Percentiles rank a stretch among this genome's conserved stretches.
Conservation (phyloP, 1,284 basidiomycete genomes). For the Boletus semigastroideus region DNA sequence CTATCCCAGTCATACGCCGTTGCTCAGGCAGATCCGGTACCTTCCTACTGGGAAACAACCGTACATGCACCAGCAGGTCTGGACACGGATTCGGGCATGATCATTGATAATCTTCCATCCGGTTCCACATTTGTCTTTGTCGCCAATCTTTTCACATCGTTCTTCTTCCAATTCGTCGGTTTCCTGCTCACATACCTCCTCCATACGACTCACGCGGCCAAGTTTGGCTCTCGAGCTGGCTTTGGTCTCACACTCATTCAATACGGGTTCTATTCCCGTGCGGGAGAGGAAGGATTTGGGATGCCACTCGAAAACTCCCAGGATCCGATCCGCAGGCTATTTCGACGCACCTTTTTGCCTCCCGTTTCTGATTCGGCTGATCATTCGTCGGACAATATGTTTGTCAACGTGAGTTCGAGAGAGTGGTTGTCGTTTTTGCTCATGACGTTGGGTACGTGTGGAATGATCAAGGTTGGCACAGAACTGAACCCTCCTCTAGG, state of each 20-base stretch:
- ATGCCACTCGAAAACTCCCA: slow-evolving; percentile 4
- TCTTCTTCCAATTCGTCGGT: slow-evolving; percentile 96
- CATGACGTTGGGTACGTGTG: slow-evolving; percentile 74
- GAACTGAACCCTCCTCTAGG: slow-evolving; percentile 41
- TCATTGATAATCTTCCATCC: slow-evolving; percentile 75
- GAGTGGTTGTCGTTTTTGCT: slow-evolving; percentile 90
- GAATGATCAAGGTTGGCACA: not conserved
- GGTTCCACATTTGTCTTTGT: slow-evolving; percentile 70
- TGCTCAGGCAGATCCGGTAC: slow-evolving; percentile 89
- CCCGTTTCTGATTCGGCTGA: slow-evolving; percentile 17
- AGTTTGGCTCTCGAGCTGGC: slow-evolving; percentile 91
- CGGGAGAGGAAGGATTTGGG: slow-evolving; percentile 28
- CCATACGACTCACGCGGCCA: slow-evolving; percentile 93
- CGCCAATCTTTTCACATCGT: slow-evolving; percentile 83
- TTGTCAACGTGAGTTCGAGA: slow-evolving; percentile 41
- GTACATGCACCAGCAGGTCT: slow-evolving; percentile 69
- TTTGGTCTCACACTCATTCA: slow-evolving; percentile 94
- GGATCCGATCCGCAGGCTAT: not conserved
- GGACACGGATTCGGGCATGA: slow-evolving; percentile 58
- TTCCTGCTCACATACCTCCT: slow-evolving; percentile 94
- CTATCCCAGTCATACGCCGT: slow-evolving; percentile 76
- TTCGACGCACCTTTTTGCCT: slow-evolving; percentile 14
- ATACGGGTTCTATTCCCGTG: slow-evolving; percentile 68
- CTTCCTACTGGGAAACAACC: slow-evolving; percentile 97
- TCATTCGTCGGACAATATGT: slow-evolving; percentile 13